Evolutionary conservation across 192 early-diverging fungal species (phyloP).

Genomic region (Borealophlyctis nickersoniae): DNA sequence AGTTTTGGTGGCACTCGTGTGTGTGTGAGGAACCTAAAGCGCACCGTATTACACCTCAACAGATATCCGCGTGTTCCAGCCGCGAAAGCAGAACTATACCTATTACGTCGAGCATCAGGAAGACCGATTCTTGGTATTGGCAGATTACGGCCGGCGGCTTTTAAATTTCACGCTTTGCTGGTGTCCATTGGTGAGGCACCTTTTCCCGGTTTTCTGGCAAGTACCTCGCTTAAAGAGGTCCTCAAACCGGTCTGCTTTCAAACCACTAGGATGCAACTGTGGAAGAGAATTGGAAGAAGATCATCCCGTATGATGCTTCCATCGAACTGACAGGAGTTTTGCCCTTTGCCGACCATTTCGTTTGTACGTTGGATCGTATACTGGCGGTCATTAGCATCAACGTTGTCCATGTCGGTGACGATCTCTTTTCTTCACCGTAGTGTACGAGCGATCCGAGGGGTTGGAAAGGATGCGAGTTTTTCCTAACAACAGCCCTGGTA

Average conservation of each 20-base stretch:
- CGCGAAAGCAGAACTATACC: conserved; percentile 30
- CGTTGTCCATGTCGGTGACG: not conserved
- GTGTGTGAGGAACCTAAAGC: no score
- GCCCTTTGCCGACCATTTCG: conserved; percentile 25
- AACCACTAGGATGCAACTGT: conserved; percentile 2
- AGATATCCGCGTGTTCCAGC: conserved; percentile 28
- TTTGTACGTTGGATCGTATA: conserved; percentile 4
- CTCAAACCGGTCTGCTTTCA: no score
- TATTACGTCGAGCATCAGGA: conserved; percentile 47
- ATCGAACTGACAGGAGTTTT: conserved; percentile 13
- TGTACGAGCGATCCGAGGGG: conserved; percentile 30
- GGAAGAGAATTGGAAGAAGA: conserved; percentile 28
- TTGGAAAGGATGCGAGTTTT: conserved; percentile 17
- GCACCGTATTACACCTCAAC: no score
- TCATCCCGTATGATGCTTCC: conserved; percentile 46
- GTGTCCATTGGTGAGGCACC: conserved; percentile 17
- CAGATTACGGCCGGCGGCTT: conserved; percentile 42
- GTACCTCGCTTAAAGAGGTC: not conserved
- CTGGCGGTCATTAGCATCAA: not conserved
- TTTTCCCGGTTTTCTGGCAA: not conserved
- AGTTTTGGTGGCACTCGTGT: no score
- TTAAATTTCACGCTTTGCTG: conserved; percentile 39
- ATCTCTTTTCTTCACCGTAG: conserved; percentile 6
- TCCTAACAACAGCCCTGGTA: no score
- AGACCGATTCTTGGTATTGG: conserved; percentile 38